Evolutionary conservation across 148 eudicot species (phyloP).

Genomic region (Vaccinium darrowii): DNA sequence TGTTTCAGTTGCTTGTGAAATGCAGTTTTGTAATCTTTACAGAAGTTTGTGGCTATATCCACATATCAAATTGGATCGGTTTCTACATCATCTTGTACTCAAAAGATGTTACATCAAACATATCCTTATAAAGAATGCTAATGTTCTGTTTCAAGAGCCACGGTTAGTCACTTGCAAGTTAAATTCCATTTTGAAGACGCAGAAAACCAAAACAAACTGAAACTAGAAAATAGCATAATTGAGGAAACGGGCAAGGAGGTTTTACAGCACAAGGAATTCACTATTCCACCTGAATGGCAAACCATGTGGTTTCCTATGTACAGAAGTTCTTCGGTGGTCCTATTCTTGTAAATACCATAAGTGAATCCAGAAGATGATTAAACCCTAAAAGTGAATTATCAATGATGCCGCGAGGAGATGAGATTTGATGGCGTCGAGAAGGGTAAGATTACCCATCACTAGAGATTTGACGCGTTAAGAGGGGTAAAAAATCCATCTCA

Average conservation of each 20-base stretch:
- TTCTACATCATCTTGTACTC: neutral
- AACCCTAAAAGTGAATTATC: neutral
- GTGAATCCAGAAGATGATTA: neutral
- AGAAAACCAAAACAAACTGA: too few relatives aligned
- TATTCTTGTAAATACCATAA: neutral
- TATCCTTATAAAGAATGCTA: neutral
- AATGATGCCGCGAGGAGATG: neutral
- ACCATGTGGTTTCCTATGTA: neutral
- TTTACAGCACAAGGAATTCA: constrained; percentile 4
- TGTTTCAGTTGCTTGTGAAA: neutral
- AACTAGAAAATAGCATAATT: neutral
- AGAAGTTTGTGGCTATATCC: neutral
- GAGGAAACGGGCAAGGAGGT: neutral
- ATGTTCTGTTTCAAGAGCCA: neutral
- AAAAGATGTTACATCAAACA: neutral
- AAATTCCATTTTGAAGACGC: neutral
- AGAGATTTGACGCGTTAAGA: neutral
- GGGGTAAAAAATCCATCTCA: neutral
- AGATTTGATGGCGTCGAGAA: neutral
- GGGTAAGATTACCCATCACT: neutral
- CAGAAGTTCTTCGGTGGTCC: constrained; percentile 6
- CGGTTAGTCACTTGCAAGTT: neutral
- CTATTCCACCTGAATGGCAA: neutral
- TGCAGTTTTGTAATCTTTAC: neutral
- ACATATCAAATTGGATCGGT: neutral